Evolutionary conservation across 2,329 filamentous ascomycete species (phyloP), one percentile per base, ranked within the genome.

Genomic region (Sporothrix humicola): DNA sequence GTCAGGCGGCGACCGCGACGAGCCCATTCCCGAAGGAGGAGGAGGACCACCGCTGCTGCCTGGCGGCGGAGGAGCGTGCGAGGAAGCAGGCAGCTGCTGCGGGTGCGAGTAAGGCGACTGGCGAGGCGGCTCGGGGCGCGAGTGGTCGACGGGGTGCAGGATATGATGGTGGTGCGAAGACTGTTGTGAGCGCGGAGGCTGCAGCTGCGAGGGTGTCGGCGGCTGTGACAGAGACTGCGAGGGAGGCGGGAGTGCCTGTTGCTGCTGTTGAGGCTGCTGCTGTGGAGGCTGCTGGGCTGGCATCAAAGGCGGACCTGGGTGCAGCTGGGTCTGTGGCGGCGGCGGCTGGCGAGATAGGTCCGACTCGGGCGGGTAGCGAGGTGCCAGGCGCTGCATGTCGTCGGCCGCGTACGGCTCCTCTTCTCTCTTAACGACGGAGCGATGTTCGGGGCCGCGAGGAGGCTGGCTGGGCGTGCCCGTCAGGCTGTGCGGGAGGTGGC

Each of bases 401-500:
- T 70, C 72, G 5, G 61, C 52, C 3, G 61, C 58, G 13, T 70
- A 73, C 17, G 50, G n/a, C n/a, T 76, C 76, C 13, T 76, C 76
- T 42, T 76, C 76, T n/a, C 52, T 72, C 73, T 76, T 76, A 44
- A 76, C 74, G 15, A 66, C 37, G 2, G 71, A 46, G 15, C 48
- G 61, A 26, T 50, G 50, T 7, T 66, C 68, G 3, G 20, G 65
- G 31, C 59, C 68, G n/a, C 20, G 71, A 15, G 37, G 71, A 15
- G 50, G n/a, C 46, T 58, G 50, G 61, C n/a, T 42, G 6, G 48
- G 48, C 12, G 44, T 56, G n/a, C 44, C 31, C 2, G 50, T 15
- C 59, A 50, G 5, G 69, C 59, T 68, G 72, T 59, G 58, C 8
- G 56, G 2, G 44, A 61, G 78, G 72, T 82, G 75, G 37, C 77